Conservation (phyloP, 768 basidiomycete species). For the Clavulina sp. region DNA sequence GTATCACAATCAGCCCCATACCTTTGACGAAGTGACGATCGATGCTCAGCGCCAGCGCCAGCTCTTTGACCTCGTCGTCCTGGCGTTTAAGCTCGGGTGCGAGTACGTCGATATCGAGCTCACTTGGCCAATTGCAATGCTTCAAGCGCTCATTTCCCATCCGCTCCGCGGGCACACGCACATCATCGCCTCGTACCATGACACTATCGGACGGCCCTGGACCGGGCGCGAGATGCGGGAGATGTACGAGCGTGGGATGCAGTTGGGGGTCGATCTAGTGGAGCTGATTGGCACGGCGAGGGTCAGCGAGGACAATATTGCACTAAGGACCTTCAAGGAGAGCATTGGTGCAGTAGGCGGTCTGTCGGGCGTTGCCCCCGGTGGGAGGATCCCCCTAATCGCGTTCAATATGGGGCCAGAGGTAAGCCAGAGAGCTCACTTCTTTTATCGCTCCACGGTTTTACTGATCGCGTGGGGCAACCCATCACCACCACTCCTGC, state of each 20-base stretch:
- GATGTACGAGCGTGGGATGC: neutral
- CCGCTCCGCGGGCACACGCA: neutral
- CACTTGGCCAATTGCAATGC: neutral
- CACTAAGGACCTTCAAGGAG: neutral
- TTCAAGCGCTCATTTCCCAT: neutral
- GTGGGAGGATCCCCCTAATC: neutral
- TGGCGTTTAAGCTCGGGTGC: neutral
- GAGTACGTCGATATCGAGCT: neutral
- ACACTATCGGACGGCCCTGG: neutral
- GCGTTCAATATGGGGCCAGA: conserved; percentile 1
- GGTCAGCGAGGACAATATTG: neutral
- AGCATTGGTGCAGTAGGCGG: too few relatives aligned
- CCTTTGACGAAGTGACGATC: neutral
- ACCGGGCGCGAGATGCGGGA: neutral
- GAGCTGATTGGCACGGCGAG: neutral
- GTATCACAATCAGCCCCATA: too few relatives aligned
- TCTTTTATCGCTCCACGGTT: neutral
- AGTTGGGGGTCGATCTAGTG: neutral
- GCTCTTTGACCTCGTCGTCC: neutral
- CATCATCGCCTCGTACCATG: neutral
- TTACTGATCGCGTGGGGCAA: neutral
- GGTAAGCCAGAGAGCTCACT: neutral
- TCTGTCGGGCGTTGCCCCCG: too few relatives aligned
- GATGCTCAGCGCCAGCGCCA: too few relatives aligned
- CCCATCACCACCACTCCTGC: too few relatives aligned